phyloP scores from a whole-genome alignment of 2,329 filamentous ascomycete species.

The Microascus cirrosus region DNA sequence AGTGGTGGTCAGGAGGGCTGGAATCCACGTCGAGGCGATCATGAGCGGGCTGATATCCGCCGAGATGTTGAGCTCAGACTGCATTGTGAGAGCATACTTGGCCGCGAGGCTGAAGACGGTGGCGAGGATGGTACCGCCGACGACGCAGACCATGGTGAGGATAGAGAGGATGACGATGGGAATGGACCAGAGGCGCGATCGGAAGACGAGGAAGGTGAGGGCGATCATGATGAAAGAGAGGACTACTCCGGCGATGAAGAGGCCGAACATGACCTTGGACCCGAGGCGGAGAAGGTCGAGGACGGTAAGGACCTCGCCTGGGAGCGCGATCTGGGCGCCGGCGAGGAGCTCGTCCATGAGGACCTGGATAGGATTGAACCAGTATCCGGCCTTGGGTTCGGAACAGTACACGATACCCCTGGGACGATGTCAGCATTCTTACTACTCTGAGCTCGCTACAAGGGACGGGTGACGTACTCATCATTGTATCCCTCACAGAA shows the following conservation, averaged over 20 bases:
- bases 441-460: background rate
- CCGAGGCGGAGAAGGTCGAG: slow-evolving; percentile 63
- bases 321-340: slow-evolving; percentile 74
- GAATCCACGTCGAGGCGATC: slow-evolving; percentile 87
- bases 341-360: slow-evolving; percentile 68
- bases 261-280: slow-evolving; percentile 79
- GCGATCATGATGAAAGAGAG: slow-evolving; percentile 66
- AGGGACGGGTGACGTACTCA: slow-evolving; percentile 33
- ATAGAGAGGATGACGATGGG: slow-evolving; percentile 59
- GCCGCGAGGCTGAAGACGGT: slow-evolving; percentile 80
- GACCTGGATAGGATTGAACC: slow-evolving; percentile 84
- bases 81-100: slow-evolving; percentile 60
- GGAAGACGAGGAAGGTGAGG: slow-evolving; percentile 43
- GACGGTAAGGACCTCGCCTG: slow-evolving; percentile 60
- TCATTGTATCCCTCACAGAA: slow-evolving; percentile 79
- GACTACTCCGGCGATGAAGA: slow-evolving; percentile 64
- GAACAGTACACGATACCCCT: slow-evolving; percentile 71
- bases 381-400: slow-evolving; percentile 58
- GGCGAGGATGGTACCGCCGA: slow-evolving; percentile 61
- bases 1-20: slow-evolving; percentile 52
- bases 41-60: slow-evolving; percentile 61
- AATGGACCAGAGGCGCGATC: slow-evolving; percentile 49
- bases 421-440: background rate
- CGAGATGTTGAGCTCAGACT: slow-evolving; percentile 64
- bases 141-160: slow-evolving; percentile 54